These are phyloP conservation scores for Termitomyces sp. DNA, from an alignment of 768 basidiomycete species.

Conservation along the genomic window DNA sequence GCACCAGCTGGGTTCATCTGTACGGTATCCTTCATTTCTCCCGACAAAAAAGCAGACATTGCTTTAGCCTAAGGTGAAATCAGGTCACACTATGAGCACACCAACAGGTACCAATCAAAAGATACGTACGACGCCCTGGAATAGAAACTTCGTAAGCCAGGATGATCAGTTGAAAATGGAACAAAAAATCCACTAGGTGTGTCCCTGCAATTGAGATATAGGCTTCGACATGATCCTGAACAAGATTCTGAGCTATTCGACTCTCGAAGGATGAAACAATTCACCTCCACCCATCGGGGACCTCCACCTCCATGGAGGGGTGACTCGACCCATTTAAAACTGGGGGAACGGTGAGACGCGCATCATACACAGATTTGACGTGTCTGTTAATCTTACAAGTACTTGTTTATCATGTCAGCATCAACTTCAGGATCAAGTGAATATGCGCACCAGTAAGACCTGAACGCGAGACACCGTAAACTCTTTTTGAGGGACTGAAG, in stretches of 20 bases:
- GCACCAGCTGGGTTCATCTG: conserved; percentile 79
- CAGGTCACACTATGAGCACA: neutral
- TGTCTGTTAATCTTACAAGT: conserved; percentile 62
- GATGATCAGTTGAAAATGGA: neutral
- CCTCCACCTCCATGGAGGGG: conserved; percentile 80
- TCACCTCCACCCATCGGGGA: conserved; percentile 86
- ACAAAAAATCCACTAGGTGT: conserved; percentile 51
- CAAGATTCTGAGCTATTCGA: neutral
- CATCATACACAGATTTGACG: conserved; percentile 3
- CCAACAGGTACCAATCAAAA: neutral
- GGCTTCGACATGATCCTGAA: conserved; percentile 78
- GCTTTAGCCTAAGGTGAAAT: conserved; percentile 67
- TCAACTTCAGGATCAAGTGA: neutral
- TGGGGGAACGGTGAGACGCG: conserved; percentile 25
- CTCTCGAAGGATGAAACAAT: neutral
- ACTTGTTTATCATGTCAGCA: conserved; percentile 42
- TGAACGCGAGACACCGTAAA: conserved; percentile 15
- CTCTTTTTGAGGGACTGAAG: neutral
- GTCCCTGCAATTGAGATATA: conserved; percentile 86
- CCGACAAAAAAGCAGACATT: conserved; percentile 91
- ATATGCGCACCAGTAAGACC: conserved; percentile 46
- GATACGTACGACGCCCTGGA: conserved; percentile 67
- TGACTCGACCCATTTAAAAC: conserved; percentile 97
- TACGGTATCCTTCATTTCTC: conserved; percentile 94
- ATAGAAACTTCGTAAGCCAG: neutral